A percentile compares a stretch with the other conserved stretches of the same genome.
Evolutionary conservation across 495 filamentous ascomycete species (phyloP).

Genomic region (Staphylotrichum tortipilum): DNA sequence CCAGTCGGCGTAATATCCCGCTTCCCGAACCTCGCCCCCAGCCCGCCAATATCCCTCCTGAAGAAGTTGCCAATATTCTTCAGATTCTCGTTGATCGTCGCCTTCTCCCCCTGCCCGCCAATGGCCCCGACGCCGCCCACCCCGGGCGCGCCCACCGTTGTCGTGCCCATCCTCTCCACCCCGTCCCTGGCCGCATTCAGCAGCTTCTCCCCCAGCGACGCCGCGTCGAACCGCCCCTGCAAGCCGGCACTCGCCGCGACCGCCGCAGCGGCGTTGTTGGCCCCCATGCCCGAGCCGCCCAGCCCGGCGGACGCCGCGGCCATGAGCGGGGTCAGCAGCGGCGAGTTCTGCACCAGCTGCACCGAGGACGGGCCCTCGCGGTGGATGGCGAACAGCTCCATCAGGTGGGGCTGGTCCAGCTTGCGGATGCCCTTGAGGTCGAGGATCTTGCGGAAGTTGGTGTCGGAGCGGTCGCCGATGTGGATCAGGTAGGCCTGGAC

Average conservation of each 20-base stretch:
- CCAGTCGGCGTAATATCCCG: slow-evolving; percentile 33
- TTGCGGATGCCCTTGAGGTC: slow-evolving; percentile 85
- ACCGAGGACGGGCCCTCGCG: slow-evolving; percentile 48
- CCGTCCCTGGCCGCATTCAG: slow-evolving; percentile 84
- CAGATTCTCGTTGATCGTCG: slow-evolving; percentile 79
- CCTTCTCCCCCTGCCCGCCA: slow-evolving; percentile 56
- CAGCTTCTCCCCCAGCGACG: slow-evolving; percentile 61
- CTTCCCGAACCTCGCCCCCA: slow-evolving; percentile 64
- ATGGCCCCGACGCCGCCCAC: slow-evolving; percentile 49
- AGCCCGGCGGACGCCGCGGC: slow-evolving; percentile 23
- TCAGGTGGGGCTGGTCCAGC: slow-evolving; percentile 68
- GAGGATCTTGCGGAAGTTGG: slow-evolving; percentile 94
- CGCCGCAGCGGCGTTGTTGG: slow-evolving; percentile 8
- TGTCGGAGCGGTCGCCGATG: slow-evolving; percentile 80
- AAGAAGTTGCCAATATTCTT: slow-evolving; percentile 97
- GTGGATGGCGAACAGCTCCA: slow-evolving; percentile 85
- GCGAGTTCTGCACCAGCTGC: slow-evolving; percentile 48
- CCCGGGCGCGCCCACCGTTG: slow-evolving; percentile 25
- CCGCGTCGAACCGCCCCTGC: slow-evolving; percentile 66
- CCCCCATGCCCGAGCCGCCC: background rate
- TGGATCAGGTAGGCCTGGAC: slow-evolving; percentile 96
- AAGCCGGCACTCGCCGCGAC: slow-evolving; percentile 37
- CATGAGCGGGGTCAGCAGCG: slow-evolving; percentile 54
- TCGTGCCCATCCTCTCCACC: slow-evolving; percentile 72
- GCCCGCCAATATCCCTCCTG: slow-evolving; percentile 72